Conservation (phyloP, 352 stramenopile species). For the Phytophthora palmivora region DNA sequence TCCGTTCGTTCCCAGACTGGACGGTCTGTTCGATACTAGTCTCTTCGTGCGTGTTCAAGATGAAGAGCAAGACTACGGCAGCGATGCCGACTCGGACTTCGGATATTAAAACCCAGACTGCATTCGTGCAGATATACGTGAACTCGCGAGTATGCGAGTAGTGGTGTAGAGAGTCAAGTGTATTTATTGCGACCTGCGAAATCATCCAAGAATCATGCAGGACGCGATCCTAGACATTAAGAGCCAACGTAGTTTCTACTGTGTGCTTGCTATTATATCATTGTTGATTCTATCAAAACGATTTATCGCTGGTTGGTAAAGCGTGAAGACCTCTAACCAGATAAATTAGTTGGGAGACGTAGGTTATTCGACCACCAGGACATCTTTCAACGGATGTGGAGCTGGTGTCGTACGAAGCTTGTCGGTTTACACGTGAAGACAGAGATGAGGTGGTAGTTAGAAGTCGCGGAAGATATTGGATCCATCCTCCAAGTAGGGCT, state of each 20-base stretch:
- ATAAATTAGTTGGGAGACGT: slow-evolving; percentile 34
- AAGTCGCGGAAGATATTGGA: slow-evolving; percentile 74
- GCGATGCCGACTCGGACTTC: slow-evolving; percentile 53
- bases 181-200: slow-evolving; percentile 34
- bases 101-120: slow-evolving; percentile 43
- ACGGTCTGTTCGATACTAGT: slow-evolving; percentile 68
- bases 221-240: slow-evolving; percentile 11
- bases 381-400: no score
- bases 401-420: slow-evolving; percentile 8
- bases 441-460: slow-evolving; percentile 20
- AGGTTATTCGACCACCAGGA: neutral
- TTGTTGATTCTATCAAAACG: slow-evolving; percentile 22
- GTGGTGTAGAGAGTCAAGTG: slow-evolving; percentile 31
- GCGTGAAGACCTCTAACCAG: slow-evolving; percentile 9
- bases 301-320: slow-evolving; percentile 12
- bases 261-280: slow-evolving; percentile 12
- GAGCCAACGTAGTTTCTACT: neutral
- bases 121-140: slow-evolving; percentile 26
- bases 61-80: slow-evolving; percentile 47
- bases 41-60: slow-evolving; percentile 60
- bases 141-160: slow-evolving; percentile 29
- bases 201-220: no score
- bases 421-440: slow-evolving; percentile 17
- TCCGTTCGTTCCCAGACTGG: slow-evolving; percentile 69
- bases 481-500: slow-evolving; percentile 75